Conservation (phyloP, 148 eudicot species). For the Persicaria maculosa region DNA sequence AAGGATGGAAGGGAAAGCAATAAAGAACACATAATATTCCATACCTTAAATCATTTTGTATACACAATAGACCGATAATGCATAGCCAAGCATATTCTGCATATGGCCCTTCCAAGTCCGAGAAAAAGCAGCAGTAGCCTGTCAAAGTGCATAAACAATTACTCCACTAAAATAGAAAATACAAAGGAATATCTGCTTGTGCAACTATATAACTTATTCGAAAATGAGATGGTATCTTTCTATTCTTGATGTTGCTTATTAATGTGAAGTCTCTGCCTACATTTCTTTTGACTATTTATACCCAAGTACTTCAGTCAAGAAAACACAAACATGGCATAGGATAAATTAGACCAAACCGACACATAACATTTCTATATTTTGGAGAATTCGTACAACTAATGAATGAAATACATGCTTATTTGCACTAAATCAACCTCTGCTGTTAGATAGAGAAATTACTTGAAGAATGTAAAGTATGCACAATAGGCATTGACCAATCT, state of each 20-base stretch:
- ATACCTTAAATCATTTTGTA: no score
- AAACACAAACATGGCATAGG: background rate
- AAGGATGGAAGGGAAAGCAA: no score
- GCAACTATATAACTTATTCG: background rate
- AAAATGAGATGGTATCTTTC: background rate
- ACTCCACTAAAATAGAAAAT: background rate
- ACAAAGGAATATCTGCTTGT: background rate
- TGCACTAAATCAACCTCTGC: no score
- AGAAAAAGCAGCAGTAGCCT: no score
- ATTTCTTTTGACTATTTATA: background rate
- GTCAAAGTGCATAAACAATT: no score
- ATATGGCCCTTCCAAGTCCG: no score
- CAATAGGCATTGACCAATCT: background rate
- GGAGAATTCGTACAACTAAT: background rate
- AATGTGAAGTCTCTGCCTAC: background rate
- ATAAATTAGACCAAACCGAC: background rate
- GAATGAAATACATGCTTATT: no score
- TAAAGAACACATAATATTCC: no score
- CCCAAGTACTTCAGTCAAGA: background rate
- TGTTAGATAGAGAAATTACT: no score
- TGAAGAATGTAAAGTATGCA: no score
- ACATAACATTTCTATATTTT: background rate
- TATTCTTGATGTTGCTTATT: background rate
- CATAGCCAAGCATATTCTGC: no score
- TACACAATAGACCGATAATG: no score